Conservation (phyloP, 2,329 filamentous ascomycete species). For the Diplocarpon mali region DNA sequence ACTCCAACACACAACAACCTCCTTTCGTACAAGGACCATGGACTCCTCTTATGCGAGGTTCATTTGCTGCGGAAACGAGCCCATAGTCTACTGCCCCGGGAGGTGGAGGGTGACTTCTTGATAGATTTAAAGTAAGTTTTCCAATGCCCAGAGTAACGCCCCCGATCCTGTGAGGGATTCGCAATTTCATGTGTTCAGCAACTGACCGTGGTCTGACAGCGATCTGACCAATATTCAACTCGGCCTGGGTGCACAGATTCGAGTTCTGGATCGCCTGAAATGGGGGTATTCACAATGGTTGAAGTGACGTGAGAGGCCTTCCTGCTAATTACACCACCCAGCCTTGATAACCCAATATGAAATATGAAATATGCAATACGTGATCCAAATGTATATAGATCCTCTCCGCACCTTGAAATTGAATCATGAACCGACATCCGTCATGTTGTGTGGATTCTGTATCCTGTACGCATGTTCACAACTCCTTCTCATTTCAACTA, state of each 20-base stretch:
- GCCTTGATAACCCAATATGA: too few species aligned
- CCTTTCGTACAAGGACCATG: conserved; percentile 85
- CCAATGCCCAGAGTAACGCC: background rate
- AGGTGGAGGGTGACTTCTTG: conserved; percentile 72
- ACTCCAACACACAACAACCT: conserved; percentile 61
- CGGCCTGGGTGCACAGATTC: conserved; percentile 66
- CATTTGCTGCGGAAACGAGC: conserved; percentile 68
- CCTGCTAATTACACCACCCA: too few species aligned
- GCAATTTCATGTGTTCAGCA: too few species aligned
- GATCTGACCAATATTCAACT: conserved; percentile 73
- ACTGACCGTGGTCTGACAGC: background rate
- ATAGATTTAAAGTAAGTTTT: conserved; percentile 57
- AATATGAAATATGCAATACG: too few species aligned
- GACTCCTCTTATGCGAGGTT: conserved; percentile 79
- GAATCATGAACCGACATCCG: too few species aligned
- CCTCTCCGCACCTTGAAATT: too few species aligned
- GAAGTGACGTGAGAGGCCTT: conserved; percentile 9
- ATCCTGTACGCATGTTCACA: background rate
- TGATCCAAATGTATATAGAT: too few species aligned
- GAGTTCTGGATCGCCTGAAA: conserved; percentile 70
- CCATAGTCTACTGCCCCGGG: conserved; percentile 54
- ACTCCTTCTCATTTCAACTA: conserved; percentile 9
- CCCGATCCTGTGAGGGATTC: background rate
- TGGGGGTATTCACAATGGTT: conserved; percentile 86
- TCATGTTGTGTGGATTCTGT: too few species aligned